Base-by-base conservation (phyloP, 345 rosid species). In the Streptanthus diversifolius region DNA sequence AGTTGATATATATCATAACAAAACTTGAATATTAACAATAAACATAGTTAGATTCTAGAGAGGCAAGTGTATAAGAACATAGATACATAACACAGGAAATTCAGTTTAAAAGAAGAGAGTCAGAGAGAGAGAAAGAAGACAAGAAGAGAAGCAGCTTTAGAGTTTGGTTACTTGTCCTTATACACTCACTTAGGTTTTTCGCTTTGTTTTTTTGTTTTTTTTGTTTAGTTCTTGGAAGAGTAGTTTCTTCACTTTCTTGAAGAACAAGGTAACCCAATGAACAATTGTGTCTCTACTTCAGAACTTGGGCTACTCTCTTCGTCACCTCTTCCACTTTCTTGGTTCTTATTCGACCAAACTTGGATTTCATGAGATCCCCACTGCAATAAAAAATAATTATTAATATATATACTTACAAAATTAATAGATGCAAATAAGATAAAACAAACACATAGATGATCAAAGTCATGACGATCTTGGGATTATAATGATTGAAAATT, bases 211-310 rank as follows among this genome's bases (percentile, higher is more conserved):
- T 56, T 37, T 29, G 21, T 24, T 37, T 0, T 2, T n/a, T 24
- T 51, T 12, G 57, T n/a, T 24, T 51, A 5, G 57, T 13, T 24
- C 7, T 32, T 51, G 18, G 12, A 35, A 35, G 39, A 56, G 30
- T 37, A 32, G 35, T 77, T 17, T 72, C 17, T 75, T 85, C 81
- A 65, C 83, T 81, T 77, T 81, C 85, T n/a, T 57, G 80, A 40
- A 71, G 72, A 77, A 66, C 68, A 71, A 71, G 96, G 96, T 21
- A 59, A 87, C 25, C 98, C 98, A 10, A 90, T 92, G 85, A 90
- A 87, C 80, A 92, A 48, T 48, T 87, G 93, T 0, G 98, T 92
- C 80, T 88, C 98, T 79, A 92, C 95, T 11, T 86, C 95, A 17
- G 91, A 90, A 66, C 75, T 73, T 19, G 90, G 84, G 65, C 77